Evolutionary conservation across 768 basidiomycete genomes (phyloP).

Genomic region (Tricholoma matsutake): DNA sequence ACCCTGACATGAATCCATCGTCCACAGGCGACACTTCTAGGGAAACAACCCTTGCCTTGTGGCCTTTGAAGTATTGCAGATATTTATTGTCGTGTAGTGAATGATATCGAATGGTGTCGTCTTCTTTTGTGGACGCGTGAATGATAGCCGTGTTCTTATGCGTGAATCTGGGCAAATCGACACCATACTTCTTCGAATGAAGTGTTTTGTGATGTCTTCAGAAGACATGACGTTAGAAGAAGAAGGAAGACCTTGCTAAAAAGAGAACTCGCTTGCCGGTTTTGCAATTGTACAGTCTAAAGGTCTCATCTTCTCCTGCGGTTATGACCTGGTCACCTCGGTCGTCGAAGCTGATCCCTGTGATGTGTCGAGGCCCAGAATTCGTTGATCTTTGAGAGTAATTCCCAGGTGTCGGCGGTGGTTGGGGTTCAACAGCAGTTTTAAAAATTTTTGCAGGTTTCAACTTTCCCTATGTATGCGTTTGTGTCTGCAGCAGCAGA

Average conservation of each 20-base stretch:
- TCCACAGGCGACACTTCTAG: conserved; percentile 90
- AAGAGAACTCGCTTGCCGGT: conserved; percentile 82
- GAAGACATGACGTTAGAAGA: conserved; percentile 13
- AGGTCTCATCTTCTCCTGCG: conserved; percentile 88
- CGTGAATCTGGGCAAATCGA: conserved; percentile 91
- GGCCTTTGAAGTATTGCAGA: conserved; percentile 92
- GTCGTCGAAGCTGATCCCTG: conserved; percentile 89
- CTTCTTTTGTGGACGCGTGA: conserved; percentile 92
- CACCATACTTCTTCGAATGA: conserved; percentile 95
- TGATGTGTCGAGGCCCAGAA: conserved; percentile 69
- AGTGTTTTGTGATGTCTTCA: conserved; percentile 70
- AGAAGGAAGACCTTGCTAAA: conserved; percentile 16
- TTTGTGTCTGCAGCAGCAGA: conserved; percentile 8
- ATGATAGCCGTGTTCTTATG: conserved; percentile 85
- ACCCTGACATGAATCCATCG: conserved; percentile 94
- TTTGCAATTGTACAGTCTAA: conserved; percentile 85
- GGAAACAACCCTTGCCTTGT: conserved; percentile 85
- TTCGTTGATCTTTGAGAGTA: conserved; percentile 35
- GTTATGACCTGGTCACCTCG: conserved; percentile 84
- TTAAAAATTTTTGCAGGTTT: conserved; percentile 92
- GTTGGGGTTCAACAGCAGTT: conserved; percentile 61
- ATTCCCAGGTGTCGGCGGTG: conserved; percentile 42
- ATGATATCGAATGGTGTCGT: conserved; percentile 93
- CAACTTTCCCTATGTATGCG: conserved; percentile 53
- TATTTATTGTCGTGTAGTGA: conserved; percentile 97